These are phyloP conservation scores for Leccinellum albellum DNA, from an alignment of 768 basidiomycete genomes.

Conservation along the genomic window DNA sequence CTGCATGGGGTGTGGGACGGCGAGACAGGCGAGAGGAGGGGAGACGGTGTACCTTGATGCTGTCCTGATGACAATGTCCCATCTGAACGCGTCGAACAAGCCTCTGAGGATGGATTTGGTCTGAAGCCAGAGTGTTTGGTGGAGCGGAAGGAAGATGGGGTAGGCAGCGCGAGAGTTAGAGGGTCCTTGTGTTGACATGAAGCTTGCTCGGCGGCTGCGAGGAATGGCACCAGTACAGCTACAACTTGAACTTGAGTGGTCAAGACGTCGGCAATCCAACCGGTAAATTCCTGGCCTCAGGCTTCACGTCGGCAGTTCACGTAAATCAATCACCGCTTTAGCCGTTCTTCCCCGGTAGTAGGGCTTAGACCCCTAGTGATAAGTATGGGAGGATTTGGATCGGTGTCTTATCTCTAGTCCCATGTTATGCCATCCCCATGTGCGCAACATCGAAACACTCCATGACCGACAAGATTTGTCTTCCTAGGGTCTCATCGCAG, in stretches of 20 bases:
- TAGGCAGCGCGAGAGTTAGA: conserved; percentile 51
- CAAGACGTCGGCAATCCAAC: conserved; percentile 10
- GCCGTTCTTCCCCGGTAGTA: conserved; percentile 3
- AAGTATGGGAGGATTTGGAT: neutral
- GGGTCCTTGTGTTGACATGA: conserved; percentile 25
- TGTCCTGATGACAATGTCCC: conserved; percentile 59
- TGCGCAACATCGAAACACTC: neutral
- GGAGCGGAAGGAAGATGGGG: conserved; percentile 64
- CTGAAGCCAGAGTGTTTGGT: conserved; percentile 59
- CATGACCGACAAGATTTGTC: neutral
- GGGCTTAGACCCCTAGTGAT: conserved; percentile 4
- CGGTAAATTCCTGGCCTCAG: conserved; percentile 11
- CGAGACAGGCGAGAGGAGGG: conserved; percentile 4
- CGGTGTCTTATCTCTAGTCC: conserved; percentile 1
- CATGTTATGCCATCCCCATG: neutral
- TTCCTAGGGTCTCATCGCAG: neutral
- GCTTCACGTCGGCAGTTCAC: neutral
- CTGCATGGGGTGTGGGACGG: conserved; percentile 35
- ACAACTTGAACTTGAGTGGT: neutral
- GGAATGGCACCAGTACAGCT: neutral
- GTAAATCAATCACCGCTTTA: neutral
- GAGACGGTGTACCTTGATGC: conserved; percentile 49
- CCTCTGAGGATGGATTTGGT: conserved; percentile 56
- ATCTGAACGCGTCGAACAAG: conserved; percentile 67
- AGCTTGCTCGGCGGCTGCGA: neutral